These are phyloP conservation scores for Cajanus cajan DNA, from an alignment of 306 rosid species.

Conservation along the genomic window DNA sequence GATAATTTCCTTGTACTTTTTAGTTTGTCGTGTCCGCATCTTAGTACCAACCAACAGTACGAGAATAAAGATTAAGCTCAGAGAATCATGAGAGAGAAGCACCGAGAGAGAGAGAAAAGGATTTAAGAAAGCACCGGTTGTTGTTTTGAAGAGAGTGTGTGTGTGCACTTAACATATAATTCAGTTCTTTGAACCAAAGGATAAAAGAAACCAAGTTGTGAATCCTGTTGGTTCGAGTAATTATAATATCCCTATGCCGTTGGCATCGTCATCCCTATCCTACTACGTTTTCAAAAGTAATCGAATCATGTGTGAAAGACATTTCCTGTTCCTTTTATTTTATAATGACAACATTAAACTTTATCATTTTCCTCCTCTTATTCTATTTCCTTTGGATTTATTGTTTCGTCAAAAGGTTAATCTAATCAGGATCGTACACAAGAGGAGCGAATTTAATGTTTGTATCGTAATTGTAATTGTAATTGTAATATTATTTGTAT, in stretches of 20 bases:
- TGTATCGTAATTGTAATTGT: conserved; percentile 19
- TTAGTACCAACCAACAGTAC: neutral
- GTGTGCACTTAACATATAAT: neutral
- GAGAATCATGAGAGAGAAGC: neutral
- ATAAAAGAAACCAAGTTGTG: conserved; percentile 21
- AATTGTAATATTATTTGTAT: conserved; percentile 23
- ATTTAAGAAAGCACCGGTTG: neutral
- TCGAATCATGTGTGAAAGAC: conserved; percentile 36
- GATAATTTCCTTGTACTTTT: neutral
- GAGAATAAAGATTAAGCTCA: neutral
- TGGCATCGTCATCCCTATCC: conserved; percentile 18
- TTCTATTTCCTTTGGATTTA: conserved; percentile 34
- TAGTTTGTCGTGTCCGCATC: conserved; percentile 3
- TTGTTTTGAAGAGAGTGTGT: neutral
- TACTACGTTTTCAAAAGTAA: conserved; percentile 29
- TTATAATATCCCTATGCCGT: conserved; percentile 33
- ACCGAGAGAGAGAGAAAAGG: neutral
- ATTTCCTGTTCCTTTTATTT: conserved; percentile 36
- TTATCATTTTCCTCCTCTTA: conserved; percentile 30
- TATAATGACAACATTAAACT: conserved; percentile 21
- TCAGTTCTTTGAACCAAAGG: conserved; percentile 8
- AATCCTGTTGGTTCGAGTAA: conserved; percentile 23
- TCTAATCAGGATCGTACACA: conserved; percentile 31
- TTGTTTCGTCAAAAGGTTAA: conserved; percentile 36
- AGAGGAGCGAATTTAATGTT: conserved; percentile 29